Base-by-base conservation (phyloP, 139 green algal genomes). In the Yamagishiella unicocca region DNA sequence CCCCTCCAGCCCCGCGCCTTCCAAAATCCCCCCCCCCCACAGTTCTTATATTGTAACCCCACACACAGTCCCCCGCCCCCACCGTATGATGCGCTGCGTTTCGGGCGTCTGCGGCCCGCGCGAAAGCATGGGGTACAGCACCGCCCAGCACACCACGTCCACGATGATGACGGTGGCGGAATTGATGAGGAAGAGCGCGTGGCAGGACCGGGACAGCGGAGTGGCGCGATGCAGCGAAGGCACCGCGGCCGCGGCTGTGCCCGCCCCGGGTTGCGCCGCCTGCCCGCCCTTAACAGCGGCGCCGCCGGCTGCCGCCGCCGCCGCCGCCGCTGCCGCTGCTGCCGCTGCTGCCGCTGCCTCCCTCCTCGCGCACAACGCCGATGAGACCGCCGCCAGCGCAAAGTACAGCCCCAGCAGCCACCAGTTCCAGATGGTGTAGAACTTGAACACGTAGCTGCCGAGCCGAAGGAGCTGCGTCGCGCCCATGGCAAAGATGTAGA, bases 351-450 rank as follows among this genome's bases (percentile, higher is more conserved):
- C 53, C 5, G 31, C 46, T 21, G 24, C 37, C 38, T 53, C 17
- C 79, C 62, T 40, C 1, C 42, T 29, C 42, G 14, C 14, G 79
- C 79, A 85, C 22, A 46, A 0, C 1, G 1, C 22, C 21, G 80
- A 86, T 21, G 80, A 62, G 0, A 22, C 22, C n/a, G 80, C 80
- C 0, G 80, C 80, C 31, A 86, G 80, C 10, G 64, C 33, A 35
- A 86, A 86, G n/a, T 86, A 86, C 17, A 74, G 35, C 1, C 62
- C 80, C 64, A 86, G 80, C 43, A 86, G 64, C 80, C 80, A 86
- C 80, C 80, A 86, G 80, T 86, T 86, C 53, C 76, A 83, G 10
- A 83, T 83, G 19, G 78, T 85, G 62, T 85, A 75, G 61, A 86
- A 77, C 29, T 86, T 86, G 43, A 86, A 61, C 0, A 53, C 31